Conservation (phyloP, 2,329 filamentous ascomycete species). For the Kalmusia sp. region DNA sequence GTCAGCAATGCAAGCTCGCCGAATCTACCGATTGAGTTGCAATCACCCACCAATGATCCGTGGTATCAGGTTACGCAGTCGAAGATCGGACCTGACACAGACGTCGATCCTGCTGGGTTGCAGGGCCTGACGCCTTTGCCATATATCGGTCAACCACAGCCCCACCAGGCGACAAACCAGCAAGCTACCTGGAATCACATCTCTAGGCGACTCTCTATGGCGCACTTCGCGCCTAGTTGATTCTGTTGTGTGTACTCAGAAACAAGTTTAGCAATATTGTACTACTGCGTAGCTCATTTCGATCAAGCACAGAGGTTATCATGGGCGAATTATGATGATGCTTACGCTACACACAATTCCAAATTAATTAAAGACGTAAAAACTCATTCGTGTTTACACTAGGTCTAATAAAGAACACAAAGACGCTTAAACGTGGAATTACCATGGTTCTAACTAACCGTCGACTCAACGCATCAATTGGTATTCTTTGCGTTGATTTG, state of each 20-base stretch:
- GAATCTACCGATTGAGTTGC: constrained; percentile 36
- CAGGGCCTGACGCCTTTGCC: constrained; percentile 27
- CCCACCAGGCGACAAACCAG: constrained; percentile 23
- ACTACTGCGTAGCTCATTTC: not conserved
- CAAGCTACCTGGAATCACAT: constrained; percentile 44
- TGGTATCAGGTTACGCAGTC: constrained; percentile 44
- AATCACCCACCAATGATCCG: constrained; percentile 38
- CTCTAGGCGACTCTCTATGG: constrained; percentile 37
- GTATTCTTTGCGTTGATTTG: constrained; percentile 25
- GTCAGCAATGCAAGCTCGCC: constrained; percentile 40
- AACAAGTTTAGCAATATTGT: not conserved
- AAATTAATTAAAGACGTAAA: not conserved
- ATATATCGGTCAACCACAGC: constrained; percentile 16
- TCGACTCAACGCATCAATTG: not conserved
- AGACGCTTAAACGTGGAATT: too few relatives aligned
- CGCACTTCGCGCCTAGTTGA: constrained; percentile 19
- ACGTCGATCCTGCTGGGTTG: constrained; percentile 18
- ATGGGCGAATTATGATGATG: not conserved
- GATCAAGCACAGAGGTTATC: not conserved
- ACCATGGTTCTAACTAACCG: not conserved
- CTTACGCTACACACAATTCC: not conserved
- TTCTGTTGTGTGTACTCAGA: not conserved
- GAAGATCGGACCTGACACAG: constrained; percentile 32
- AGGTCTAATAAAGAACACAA: not conserved
- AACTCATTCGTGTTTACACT: not conserved